Evolutionary conservation across 106 monocot species (phyloP).

Genomic region (Acorus gramineus): DNA sequence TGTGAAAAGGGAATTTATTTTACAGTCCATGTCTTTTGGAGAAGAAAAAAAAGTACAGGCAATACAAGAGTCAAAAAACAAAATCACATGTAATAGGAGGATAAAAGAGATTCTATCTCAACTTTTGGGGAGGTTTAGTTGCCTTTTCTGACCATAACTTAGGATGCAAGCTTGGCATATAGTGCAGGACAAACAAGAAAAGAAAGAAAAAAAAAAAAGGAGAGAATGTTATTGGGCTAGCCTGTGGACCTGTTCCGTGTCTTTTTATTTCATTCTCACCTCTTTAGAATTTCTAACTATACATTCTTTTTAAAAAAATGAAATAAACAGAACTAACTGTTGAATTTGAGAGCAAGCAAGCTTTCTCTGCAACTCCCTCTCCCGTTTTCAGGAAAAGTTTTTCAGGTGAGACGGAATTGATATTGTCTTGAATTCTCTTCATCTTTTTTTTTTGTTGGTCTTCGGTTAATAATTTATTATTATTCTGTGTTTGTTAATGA

Average conservation of each 20-base stretch:
- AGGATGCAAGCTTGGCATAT: not conserved
- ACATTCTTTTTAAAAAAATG: not conserved
- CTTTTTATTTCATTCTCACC: not conserved
- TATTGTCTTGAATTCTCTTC: not conserved
- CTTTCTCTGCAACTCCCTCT: constrained; percentile 11
- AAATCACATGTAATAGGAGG: too few relatives aligned
- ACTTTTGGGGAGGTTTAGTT: too few relatives aligned
- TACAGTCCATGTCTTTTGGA: too few relatives aligned
- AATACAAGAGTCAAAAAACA: too few relatives aligned
- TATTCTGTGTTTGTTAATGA: not conserved
- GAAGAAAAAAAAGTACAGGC: too few relatives aligned
- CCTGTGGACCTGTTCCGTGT: not conserved
- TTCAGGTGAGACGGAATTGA: constrained; percentile 17
- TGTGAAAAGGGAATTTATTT: too few relatives aligned
- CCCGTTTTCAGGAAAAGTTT: constrained; percentile 26
- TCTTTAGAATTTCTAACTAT: not conserved
- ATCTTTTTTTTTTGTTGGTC: not conserved
- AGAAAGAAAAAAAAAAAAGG: not conserved
- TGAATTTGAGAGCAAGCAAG: constrained; percentile 11
- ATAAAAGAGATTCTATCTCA: too few relatives aligned
- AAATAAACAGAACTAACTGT: not conserved
- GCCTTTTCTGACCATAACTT: too few relatives aligned
- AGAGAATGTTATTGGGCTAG: not conserved
- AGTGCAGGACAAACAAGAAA: not conserved
- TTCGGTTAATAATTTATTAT: not conserved